Conservation (phyloP, 345 rosid genomes). For the Eucalyptus cladocalyx region DNA sequence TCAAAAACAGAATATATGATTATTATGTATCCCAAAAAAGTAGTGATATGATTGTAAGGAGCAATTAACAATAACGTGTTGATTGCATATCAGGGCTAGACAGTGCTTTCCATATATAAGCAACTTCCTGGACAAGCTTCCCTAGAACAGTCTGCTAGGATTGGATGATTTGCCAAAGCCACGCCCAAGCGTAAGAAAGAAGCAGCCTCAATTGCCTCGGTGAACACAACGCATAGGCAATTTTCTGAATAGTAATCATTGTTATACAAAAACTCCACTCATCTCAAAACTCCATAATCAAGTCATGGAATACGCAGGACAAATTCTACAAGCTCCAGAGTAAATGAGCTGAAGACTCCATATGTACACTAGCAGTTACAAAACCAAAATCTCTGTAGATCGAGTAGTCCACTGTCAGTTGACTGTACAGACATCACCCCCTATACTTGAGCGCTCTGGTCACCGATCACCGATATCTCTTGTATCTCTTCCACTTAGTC, state of each 20-base stretch:
- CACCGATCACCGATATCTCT: background rate
- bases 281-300: background rate
- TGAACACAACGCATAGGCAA: no score
- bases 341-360: background rate
- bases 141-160: background rate
- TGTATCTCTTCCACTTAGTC: slow-evolving; percentile 13
- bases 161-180: background rate
- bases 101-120: background rate
- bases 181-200: background rate
- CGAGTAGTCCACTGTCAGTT: background rate
- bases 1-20: background rate
- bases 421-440: background rate
- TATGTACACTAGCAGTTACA: background rate
- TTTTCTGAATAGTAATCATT: background rate
- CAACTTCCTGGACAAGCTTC: background rate
- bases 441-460: background rate
- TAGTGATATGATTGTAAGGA: background rate
- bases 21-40: background rate
- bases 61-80: background rate
- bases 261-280: background rate
- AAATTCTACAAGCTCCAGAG: background rate
- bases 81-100: background rate
- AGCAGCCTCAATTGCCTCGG: background rate
- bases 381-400: background rate
- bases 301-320: background rate